Percentiles rank a stretch among this genome's conserved stretches.
Evolutionary conservation across 352 stramenopile species (phyloP).

Genomic region (Phytopythium aichiense): DNA sequence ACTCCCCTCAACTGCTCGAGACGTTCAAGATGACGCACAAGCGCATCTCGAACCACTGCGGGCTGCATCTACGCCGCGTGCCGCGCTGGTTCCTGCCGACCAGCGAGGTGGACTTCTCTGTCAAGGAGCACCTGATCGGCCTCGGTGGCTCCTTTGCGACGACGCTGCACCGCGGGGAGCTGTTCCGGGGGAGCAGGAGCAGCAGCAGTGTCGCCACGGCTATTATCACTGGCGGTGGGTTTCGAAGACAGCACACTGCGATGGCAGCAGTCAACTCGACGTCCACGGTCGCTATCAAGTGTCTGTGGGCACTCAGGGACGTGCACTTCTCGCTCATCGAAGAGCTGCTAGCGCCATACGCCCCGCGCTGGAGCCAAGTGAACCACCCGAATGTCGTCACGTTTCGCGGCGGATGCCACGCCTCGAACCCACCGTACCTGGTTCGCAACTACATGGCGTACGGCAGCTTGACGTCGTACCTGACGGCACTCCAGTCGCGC

Average conservation of each 20-base stretch:
- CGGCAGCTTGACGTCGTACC: slow-evolving; percentile 44
- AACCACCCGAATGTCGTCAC: slow-evolving; percentile 56
- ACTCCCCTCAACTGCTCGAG: slow-evolving; percentile 51
- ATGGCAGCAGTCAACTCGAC: slow-evolving; percentile 14
- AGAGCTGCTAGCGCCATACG: slow-evolving; percentile 43
- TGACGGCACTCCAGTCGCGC: slow-evolving; percentile 35
- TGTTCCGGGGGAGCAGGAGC: slow-evolving; percentile 38
- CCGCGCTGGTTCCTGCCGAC: slow-evolving; percentile 57
- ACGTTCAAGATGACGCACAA: slow-evolving; percentile 63
- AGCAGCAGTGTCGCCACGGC: slow-evolving; percentile 23
- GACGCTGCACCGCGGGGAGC: slow-evolving; percentile 49
- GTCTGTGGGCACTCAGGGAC: slow-evolving; percentile 37
- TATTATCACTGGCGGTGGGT: slow-evolving; percentile 1
- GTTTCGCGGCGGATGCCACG: slow-evolving; percentile 58
- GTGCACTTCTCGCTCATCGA: slow-evolving; percentile 49
- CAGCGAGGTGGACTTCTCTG: slow-evolving; percentile 45
- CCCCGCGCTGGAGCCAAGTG: slow-evolving; percentile 40
- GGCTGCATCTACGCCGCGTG: slow-evolving; percentile 44
- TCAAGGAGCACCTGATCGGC: slow-evolving; percentile 26
- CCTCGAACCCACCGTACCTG: slow-evolving; percentile 36
- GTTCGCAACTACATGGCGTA: slow-evolving; percentile 62
- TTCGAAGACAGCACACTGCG: slow-evolving; percentile 1
- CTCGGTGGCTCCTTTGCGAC: slow-evolving; percentile 37
- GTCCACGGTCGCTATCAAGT: slow-evolving; percentile 53
- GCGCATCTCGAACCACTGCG: slow-evolving; percentile 43